Base-by-base conservation (phyloP, 106 monocot species). In the Dendrobium catenatum region DNA sequence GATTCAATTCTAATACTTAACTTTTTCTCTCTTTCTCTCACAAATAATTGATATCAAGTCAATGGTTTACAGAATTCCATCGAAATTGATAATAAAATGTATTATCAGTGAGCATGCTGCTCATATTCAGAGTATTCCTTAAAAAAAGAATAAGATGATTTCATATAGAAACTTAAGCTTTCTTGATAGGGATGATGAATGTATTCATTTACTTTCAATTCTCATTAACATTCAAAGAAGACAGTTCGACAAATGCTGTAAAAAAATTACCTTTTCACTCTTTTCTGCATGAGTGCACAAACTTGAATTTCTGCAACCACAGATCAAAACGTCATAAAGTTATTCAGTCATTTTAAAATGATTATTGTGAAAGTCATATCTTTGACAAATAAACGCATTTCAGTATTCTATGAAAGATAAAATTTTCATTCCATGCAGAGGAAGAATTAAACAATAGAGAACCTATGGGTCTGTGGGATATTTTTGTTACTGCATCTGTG, bases 401-500 rank as follows among this genome's bases (percentile, higher is more conserved):
- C 5, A 37, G 70, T 37, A 24, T 40, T 37, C 2, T 33, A 11
- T 31, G 1, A 68, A 70, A 70, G 15, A 16, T 16, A 13, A 0
- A 37, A 40, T 70, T 70, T 70, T 11, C 31, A 26, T 70, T 70
- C 70, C 37, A 70, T 70, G 10, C 70, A 70, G 70, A 70, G 70
- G 33, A 70, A 70, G 17, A 70, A 70, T 15, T 33, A 13, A 33
- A 9, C 2, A 40, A 33, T 2, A 70, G 11, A 70, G 70, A 70
- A 70, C 17, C 70, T 8, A 91, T 94, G 94, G 89, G 89, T 42
- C 33, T 91, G 24, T 44, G 86, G 48, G 81, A 88, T 26, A 88
- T 94, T 42, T 88, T 94, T 61, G 42, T 89, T 42, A 85, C 85
- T 64, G 91, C 94, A 64, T 87, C 89, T 41, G 37, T 94, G 29